These are phyloP conservation scores for Calonectria fujianensis DNA, from an alignment of 2,329 filamentous ascomycete genomes.

Conservation along the genomic window DNA sequence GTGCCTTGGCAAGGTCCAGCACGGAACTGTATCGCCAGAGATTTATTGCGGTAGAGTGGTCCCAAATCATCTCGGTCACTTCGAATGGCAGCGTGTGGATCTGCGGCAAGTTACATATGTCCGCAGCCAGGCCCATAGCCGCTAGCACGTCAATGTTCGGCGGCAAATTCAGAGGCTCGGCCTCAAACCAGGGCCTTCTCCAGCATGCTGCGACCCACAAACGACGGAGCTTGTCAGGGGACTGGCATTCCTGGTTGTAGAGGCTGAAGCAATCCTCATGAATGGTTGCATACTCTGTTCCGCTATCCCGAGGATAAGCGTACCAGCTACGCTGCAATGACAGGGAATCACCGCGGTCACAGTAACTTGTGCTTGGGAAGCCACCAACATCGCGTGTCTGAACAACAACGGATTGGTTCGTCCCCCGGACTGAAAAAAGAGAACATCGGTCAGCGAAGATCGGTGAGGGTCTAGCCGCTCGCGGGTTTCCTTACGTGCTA, in stretches of 20 bases:
- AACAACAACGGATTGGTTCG: conserved; percentile 20
- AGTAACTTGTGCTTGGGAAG: conserved; percentile 27
- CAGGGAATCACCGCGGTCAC: conserved; percentile 22
- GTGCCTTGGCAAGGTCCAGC: conserved; percentile 10
- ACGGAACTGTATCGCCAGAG: conserved; percentile 30
- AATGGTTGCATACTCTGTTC: conserved; percentile 18
- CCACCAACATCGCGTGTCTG: conserved; percentile 22
- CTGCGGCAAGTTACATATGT: conserved; percentile 13
- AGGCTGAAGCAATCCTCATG: conserved; percentile 25
- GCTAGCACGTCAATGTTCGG: conserved; percentile 5
- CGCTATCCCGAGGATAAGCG: conserved; percentile 25
- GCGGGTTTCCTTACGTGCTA: conserved; percentile 23
- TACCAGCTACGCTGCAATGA: conserved; percentile 26
- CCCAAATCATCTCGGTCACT: conserved; percentile 26
- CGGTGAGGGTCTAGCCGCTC: not conserved
- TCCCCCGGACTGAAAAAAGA: conserved; percentile 11
- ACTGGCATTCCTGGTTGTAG: conserved; percentile 4
- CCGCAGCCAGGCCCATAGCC: conserved; percentile 26
- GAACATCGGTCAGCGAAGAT: conserved; percentile 2
- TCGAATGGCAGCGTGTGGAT: conserved; percentile 15
- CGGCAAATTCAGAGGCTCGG: conserved; percentile 17
- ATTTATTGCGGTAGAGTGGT: conserved; percentile 7
- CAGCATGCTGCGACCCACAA: conserved; percentile 26
- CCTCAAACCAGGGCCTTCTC: conserved; percentile 26
- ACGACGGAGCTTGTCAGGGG: conserved; percentile 16